Conservation (phyloP, 768 basidiomycete species). For the Ramaria rubella region DNA sequence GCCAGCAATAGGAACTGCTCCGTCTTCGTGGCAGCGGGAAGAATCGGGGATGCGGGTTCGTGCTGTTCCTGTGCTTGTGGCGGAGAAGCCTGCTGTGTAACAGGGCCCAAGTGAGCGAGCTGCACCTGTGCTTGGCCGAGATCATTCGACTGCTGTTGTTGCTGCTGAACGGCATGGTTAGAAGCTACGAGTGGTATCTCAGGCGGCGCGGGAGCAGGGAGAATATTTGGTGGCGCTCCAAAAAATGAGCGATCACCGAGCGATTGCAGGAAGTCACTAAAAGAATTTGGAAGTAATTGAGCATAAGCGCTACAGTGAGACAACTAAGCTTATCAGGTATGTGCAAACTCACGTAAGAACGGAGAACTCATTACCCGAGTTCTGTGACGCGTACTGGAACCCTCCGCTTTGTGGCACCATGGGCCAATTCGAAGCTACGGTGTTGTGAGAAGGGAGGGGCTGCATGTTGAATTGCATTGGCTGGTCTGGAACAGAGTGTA, state of each 20-base stretch:
- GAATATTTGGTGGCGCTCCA: slow-evolving; percentile 44
- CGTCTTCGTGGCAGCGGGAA: slow-evolving; percentile 71
- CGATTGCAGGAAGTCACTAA: slow-evolving; percentile 84
- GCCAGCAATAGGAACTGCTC: slow-evolving; percentile 90
- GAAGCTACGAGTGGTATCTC: background rate
- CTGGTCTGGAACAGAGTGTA: slow-evolving; percentile 18
- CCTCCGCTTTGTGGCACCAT: slow-evolving; percentile 42
- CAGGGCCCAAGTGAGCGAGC: background rate
- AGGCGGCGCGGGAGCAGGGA: slow-evolving; percentile 17
- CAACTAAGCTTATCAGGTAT: slow-evolving; percentile 8
- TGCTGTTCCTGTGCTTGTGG: slow-evolving; percentile 18
- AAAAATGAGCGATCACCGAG: slow-evolving; percentile 82
- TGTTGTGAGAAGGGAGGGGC: slow-evolving; percentile 30
- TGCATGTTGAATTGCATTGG: slow-evolving; percentile 23
- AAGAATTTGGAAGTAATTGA: no score
- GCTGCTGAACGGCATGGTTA: background rate
- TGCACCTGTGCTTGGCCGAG: background rate
- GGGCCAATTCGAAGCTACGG: slow-evolving; percentile 42
- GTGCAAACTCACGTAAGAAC: slow-evolving; percentile 57
- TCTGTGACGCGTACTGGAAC: slow-evolving; percentile 68
- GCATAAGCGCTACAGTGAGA: no score
- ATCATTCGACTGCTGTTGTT: background rate
- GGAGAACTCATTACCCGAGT: slow-evolving; percentile 75
- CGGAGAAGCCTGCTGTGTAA: slow-evolving; percentile 10
- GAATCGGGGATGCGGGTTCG: slow-evolving; percentile 39